Base-by-base conservation (phyloP, 805 yeast species). In the Starmerella kuoi region DNA sequence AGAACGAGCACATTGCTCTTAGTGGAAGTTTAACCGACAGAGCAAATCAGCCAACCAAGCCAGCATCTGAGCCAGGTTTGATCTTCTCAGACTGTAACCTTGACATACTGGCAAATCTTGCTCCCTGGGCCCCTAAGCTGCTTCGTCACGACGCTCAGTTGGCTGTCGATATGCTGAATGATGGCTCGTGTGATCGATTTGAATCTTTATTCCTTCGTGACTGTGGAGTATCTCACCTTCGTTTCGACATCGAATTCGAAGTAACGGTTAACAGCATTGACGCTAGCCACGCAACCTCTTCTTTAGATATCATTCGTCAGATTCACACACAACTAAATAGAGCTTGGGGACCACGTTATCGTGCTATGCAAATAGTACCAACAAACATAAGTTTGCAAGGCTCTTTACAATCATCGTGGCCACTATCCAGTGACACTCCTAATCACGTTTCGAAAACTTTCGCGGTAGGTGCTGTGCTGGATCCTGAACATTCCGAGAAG, bases 181-280 rank as follows among this genome's bases (percentile, higher is more conserved):
- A 88, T 57, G 79, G 77, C 25, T 79, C 82, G 4, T 75, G 71
- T 42, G 97, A 88, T 61, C 74, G 94, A 56, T 88, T 88, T 58
- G 80, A 77, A 46, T 69, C 76, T 19, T 73, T 87, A 9, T 82
- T 88, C 53, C 66, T 91, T 53, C 73, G 72, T 37, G 76, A 75
- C 58, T 59, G 55, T 55, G 68, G 50, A 68, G 68, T 43, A 58
- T 71, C 49, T 55, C 47, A 50, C 12, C 48, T 85, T 55, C 76
- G 77, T 48, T 82, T 72, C 57, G 98, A 88, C 63, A 55, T 76
- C 37, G 56, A 60, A 25, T 60, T 86, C 40, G 67, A 69, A 26
- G 55, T 86, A 14, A 18, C 19, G 3, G 14, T 34, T 14, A 39
- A 38, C 23, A 26, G 31, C 23, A 20, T 37, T 8, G 31, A 15